Percentiles rank a stretch among this genome's conserved stretches.
phyloP scores from a whole-genome alignment of 2,329 filamentous ascomycete species.

The Fusarium metavorans region DNA sequence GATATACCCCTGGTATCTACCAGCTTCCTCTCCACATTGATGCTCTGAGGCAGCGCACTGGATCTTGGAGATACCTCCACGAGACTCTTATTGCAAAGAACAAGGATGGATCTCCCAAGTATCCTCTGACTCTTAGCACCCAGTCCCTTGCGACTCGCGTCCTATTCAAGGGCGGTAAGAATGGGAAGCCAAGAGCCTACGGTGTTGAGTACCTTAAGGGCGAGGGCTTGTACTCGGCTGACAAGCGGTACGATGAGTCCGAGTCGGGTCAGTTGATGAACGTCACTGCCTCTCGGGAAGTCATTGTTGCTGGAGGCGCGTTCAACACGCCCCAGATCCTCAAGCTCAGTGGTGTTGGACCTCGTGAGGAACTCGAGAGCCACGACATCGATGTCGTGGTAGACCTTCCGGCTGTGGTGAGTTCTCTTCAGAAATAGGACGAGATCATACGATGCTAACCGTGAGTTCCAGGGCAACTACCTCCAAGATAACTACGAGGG shows the following conservation, averaged over 20 bases:
- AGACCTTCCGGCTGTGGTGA: slow-evolving; percentile 59
- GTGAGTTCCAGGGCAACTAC: slow-evolving; percentile 20
- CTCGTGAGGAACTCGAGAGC: slow-evolving; percentile 51
- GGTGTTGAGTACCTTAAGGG: slow-evolving; percentile 53
- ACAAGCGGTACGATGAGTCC: slow-evolving; percentile 40
- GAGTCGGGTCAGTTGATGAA: slow-evolving; percentile 13
- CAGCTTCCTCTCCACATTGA: slow-evolving; percentile 45
- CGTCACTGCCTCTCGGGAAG: slow-evolving; percentile 32
- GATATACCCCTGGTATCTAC: slow-evolving; percentile 48
- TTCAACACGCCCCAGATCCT: slow-evolving; percentile 56
- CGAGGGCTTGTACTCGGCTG: slow-evolving; percentile 56
- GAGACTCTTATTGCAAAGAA: slow-evolving; percentile 53
- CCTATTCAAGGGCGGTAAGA: slow-evolving; percentile 45
- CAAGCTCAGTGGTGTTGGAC: slow-evolving; percentile 62
- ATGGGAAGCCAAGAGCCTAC: slow-evolving; percentile 23
- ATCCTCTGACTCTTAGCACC: slow-evolving; percentile 56
- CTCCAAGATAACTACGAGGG: slow-evolving; percentile 47
- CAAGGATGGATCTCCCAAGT: slow-evolving; percentile 56
- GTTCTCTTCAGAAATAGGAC: background rate
- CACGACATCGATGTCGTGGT: slow-evolving; percentile 56
- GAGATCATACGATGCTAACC: background rate
- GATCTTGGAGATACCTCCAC: slow-evolving; percentile 26
- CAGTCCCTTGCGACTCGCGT: slow-evolving; percentile 53
- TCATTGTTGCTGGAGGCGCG: slow-evolving; percentile 38
- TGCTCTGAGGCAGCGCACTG: slow-evolving; percentile 19